A percentile compares a stretch with the other conserved stretches of the same genome.
Conservation (phyloP, 1,139 yeast genomes). For the Blastobotrys raffinosifermentans region DNA sequence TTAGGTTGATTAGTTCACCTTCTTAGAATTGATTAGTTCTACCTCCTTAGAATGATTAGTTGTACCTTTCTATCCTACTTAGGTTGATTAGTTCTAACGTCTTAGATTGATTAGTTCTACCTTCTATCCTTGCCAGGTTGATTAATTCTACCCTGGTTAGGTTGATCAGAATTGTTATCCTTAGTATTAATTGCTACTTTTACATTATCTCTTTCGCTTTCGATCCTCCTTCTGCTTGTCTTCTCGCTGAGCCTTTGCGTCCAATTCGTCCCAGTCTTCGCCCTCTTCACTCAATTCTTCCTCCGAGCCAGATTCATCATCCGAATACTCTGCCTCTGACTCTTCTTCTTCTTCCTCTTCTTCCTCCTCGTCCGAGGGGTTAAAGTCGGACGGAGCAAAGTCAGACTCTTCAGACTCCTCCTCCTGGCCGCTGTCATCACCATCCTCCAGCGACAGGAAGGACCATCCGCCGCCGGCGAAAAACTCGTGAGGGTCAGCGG, state of each 20-base stretch:
- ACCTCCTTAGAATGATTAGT: no score
- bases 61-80: no score
- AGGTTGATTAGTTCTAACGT: no score
- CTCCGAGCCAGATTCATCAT: conserved; percentile 20
- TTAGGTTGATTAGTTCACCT: no score
- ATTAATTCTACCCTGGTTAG: no score
- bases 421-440: conserved; percentile 41
- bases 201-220: conserved; percentile 17
- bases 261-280: conserved; percentile 37
- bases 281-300: conserved; percentile 30
- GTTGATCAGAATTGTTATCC: no score
- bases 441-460: conserved; percentile 61
- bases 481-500: conserved; percentile 90
- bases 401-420: conserved; percentile 41
- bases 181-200: no score
- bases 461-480: conserved; percentile 91
- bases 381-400: conserved; percentile 31
- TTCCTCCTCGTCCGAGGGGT: conserved; percentile 27
- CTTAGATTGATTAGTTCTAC: no score
- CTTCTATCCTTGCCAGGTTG: no score
- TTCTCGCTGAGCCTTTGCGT: conserved; percentile 31
- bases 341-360: conserved; percentile 35
- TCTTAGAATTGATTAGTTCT: no score
- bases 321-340: conserved; percentile 20
- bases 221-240: conserved; percentile 22